phyloP scores from a whole-genome alignment of 2,329 filamentous ascomycete species.

The Fusarium proliferatum region DNA sequence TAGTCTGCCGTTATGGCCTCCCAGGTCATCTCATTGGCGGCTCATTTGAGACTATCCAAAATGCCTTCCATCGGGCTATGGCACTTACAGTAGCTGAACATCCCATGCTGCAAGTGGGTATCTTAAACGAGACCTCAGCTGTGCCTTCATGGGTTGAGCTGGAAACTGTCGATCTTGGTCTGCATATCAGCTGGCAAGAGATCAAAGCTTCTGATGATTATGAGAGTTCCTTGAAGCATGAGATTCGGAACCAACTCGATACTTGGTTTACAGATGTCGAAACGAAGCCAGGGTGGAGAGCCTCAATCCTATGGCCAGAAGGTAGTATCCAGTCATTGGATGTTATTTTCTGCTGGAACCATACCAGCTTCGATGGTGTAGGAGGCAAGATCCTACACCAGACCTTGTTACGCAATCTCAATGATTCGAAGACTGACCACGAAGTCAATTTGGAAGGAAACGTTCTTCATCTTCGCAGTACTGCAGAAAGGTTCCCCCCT shows the following conservation, averaged over 20 bases:
- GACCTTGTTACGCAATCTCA: conserved; percentile 44
- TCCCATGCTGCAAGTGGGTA: conserved; percentile 36
- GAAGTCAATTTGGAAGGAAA: background rate
- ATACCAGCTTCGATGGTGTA: conserved; percentile 46
- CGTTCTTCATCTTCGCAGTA: conserved; percentile 14
- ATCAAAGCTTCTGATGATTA: background rate
- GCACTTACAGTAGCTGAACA: conserved; percentile 35
- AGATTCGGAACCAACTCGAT: conserved; percentile 27
- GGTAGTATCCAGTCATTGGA: conserved; percentile 29
- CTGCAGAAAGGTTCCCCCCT: conserved; percentile 35
- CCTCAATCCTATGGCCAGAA: conserved; percentile 31
- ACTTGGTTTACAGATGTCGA: conserved; percentile 37
- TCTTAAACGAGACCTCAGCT: conserved; percentile 33
- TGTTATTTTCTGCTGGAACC: conserved; percentile 45
- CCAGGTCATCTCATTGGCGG: conserved; percentile 8
- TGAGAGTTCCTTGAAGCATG: background rate
- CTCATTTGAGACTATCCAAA: background rate
- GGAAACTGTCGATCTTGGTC: conserved; percentile 15
- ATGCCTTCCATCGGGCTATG: conserved; percentile 22
- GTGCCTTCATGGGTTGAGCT: conserved; percentile 35
- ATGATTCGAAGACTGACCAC: conserved; percentile 2
- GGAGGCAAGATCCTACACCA: conserved; percentile 48
- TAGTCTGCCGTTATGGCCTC: conserved; percentile 28
- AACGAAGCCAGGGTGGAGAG: conserved; percentile 43
- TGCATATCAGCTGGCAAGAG: conserved; percentile 30